Evolutionary conservation across 2,329 filamentous ascomycete genomes (phyloP), one percentile per base, ranked within the genome.

Genomic region (Aspergillus sp.): DNA sequence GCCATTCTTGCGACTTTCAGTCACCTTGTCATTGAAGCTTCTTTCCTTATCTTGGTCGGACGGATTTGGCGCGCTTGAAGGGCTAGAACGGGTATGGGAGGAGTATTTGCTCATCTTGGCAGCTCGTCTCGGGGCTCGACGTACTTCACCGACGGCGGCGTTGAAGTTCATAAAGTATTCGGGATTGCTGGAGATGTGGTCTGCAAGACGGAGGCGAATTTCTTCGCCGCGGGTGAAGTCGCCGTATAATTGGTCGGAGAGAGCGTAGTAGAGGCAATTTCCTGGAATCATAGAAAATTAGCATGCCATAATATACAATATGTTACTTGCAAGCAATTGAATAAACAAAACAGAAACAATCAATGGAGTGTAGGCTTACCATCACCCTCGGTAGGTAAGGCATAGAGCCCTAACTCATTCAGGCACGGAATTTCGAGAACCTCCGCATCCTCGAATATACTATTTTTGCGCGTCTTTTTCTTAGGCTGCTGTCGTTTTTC

Each of bases 191-290:
- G 76, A 75, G 74, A 87, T 84, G 63, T 85, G 80, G 49, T 77
- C 66, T 54, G 85, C 80, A 44, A 84, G 75, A 41, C 66, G 69
- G 43, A 72, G 68, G 44, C 84, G 82, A 57, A 87, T 81, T 56
- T 79, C 72, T 47, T 69, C 63, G 60, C 82, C 79, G 53, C 77
- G 71, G 50, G 74, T 69, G 59, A 82, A 78, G 59, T 78, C 67
- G 53, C 81, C 83, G 61, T 81, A 84, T 45, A 86, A 65, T 70
- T 86, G 82, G 62, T 85, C 81, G 53, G 80, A 82, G 35, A 85
- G 72, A 52, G 82, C 82, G 65, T 82, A 81, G 70, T 85, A 86
- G 33, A 86, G 76, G 65, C 83, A 86, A 69, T 85, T 85, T 56
- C 82, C 83, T 85, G 55, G 3, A n/a, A 32, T 43, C 42, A 46